Percentiles rank a stretch among this genome's conserved stretches.
phyloP scores from a whole-genome alignment of 129 eudicot genomes.

The Helichrysum umbraculigerum region DNA sequence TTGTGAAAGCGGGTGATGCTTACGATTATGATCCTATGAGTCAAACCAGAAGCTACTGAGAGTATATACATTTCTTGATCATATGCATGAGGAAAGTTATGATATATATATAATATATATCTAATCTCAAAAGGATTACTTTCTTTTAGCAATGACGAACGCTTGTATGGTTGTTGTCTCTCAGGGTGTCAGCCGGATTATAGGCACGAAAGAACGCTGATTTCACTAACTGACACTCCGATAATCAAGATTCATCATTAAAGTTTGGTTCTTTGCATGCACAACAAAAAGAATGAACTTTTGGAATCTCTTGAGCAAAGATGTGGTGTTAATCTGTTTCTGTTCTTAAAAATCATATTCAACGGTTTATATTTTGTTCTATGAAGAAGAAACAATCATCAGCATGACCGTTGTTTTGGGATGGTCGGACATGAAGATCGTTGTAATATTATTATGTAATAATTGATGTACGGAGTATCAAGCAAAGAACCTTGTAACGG shows the following conservation, averaged over 20 bases:
- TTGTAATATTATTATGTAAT: constrained; percentile 13
- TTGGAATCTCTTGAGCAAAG: constrained; percentile 18
- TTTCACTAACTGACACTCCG: constrained; percentile 11
- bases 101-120: constrained; percentile 19
- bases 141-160: constrained; percentile 29
- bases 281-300: constrained; percentile 9
- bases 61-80: constrained; percentile 23
- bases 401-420: constrained; percentile 2
- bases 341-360: constrained; percentile 20
- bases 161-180: constrained; percentile 18
- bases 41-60: constrained; percentile 66
- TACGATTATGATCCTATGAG: constrained; percentile 79
- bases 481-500: background rate
- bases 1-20: constrained; percentile 82
- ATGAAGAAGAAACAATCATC: constrained; percentile 24
- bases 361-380: constrained; percentile 12
- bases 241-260: constrained; percentile 20
- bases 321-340: background rate
- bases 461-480: constrained; percentile 11
- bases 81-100: constrained; percentile 35
- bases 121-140: constrained; percentile 30
- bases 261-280: constrained; percentile 19
- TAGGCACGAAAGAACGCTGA: constrained; percentile 1
- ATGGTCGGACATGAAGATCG: constrained; percentile 20
- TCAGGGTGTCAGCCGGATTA: constrained; percentile 22